phyloP scores from a whole-genome alignment of 257 asterid genomes.

The Ophiorrhiza pumila region DNA sequence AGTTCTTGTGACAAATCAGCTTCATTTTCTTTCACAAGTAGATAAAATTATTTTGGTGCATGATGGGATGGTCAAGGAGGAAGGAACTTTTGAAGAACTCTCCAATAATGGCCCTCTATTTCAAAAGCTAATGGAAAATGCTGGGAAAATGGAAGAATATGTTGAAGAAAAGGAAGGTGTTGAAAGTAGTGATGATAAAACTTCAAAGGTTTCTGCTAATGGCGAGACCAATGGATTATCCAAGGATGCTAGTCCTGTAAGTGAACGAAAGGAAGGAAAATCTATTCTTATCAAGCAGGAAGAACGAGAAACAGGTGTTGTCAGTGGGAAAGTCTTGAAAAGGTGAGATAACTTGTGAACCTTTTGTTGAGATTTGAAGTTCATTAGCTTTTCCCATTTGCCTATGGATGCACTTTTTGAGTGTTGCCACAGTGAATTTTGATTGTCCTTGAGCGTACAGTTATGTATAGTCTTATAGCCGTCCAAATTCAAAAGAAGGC shows the following conservation, averaged over 20 bases:
- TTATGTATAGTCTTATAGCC: neutral
- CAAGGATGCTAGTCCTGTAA: conserved; percentile 40
- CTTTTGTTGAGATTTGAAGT: neutral
- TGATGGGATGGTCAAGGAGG: conserved; percentile 92
- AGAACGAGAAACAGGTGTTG: conserved; percentile 97
- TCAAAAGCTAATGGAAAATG: conserved; percentile 94
- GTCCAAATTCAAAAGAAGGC: neutral
- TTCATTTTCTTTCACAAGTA: conserved; percentile 91
- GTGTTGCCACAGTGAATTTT: neutral
- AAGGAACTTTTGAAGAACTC: conserved; percentile 95
- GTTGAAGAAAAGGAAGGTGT: conserved; percentile 58
- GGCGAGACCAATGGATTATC: conserved; percentile 43
- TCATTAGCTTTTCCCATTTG: conserved; percentile 6
- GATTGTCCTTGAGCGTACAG: neutral
- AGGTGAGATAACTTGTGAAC: conserved; percentile 42
- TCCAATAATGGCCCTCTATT: conserved; percentile 72
- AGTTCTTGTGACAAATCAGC: conserved; percentile 92
- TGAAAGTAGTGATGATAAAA: conserved; percentile 29
- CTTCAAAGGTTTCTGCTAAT: conserved; percentile 43
- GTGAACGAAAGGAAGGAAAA: conserved; percentile 64
- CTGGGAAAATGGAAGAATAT: conserved; percentile 95
- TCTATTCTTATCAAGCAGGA: conserved; percentile 92
- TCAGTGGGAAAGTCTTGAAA: conserved; percentile 75
- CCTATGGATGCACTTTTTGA: neutral
- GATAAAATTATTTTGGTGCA: conserved; percentile 91